These are phyloP conservation scores for Penicillium parvum DNA, from an alignment of 495 filamentous ascomycete species.

Conservation along the genomic window DNA sequence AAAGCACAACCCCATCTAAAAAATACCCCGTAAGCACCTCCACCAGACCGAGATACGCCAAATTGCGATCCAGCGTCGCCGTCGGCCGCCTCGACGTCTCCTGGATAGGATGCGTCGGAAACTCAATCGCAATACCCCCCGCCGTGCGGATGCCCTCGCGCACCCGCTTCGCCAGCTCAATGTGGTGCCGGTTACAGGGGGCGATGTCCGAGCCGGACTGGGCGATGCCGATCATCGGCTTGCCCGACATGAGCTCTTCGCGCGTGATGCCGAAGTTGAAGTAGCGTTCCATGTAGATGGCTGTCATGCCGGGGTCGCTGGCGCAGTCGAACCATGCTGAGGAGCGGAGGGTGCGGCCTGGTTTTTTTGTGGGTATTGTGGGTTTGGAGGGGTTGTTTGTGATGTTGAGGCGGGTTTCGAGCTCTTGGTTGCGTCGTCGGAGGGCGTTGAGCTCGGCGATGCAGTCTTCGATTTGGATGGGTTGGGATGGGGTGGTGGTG, in stretches of 20 bases:
- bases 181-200: conserved; percentile 51
- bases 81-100: conserved; percentile 48
- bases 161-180: conserved; percentile 50
- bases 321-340: conserved; percentile 45
- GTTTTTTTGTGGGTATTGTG: conserved; percentile 9
- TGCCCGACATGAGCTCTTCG: conserved; percentile 50
- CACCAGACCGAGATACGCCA: conserved; percentile 49
- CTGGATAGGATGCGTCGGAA: conserved; percentile 54
- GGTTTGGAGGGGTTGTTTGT: conserved; percentile 1
- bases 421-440: conserved; percentile 23
- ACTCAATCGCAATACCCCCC: conserved; percentile 53
- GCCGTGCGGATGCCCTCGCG: conserved; percentile 51
- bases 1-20: conserved; percentile 50
- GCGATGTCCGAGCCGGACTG: conserved; percentile 53
- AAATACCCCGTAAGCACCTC: conserved; percentile 51
- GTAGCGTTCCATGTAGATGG: conserved; percentile 52
- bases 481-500: conserved; percentile 9
- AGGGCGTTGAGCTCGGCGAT: conserved; percentile 20
- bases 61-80: conserved; percentile 49
- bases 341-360: conserved; percentile 39
- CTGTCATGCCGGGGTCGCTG: conserved; percentile 47
- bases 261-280: conserved; percentile 52
- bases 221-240: conserved; percentile 55
- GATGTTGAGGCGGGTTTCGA: conserved; percentile 21
- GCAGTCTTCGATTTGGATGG: conserved; percentile 24